Base-by-base conservation (phyloP, 495 filamentous ascomycete species). In the Hypoxylon fragiforme region DNA sequence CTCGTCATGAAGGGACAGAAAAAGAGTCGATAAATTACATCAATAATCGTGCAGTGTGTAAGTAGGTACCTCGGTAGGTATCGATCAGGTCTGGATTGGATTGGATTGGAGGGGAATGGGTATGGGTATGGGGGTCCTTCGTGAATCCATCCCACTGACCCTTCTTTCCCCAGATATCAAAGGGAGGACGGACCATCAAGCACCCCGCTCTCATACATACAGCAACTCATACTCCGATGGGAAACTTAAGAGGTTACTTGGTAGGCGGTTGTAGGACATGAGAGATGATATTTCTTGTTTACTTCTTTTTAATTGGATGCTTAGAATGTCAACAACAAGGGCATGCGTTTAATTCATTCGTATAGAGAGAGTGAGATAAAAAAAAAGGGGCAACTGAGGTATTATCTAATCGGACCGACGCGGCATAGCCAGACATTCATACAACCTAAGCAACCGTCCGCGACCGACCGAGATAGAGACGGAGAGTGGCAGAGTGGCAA, bases 371-470 rank as follows among this genome's bases (percentile, higher is more conserved):
- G 11, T 19, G 20, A 19, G 31, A 24, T 49, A 12, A 31, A 37
- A 12, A 40, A 39, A 41, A 40, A 42, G 47, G 44, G 50, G 56
- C 21, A 55, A 14, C 14, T 12, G 35, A 18, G n/a, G 30, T 39
- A 54, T 50, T 55, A 54, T 38, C 44, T 41, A 60, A 47, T 60
- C 57, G 57, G 57, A 54, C 57, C 50, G 50, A 45, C 50, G 45
- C 57, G 19, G 31, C 16, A 32, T 35, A 46, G 42, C 40, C 40
- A 50, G 39, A 44, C n/a, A 43, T 20, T 26, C 18, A 44, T 3
- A 3, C 31, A 5, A 26, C 39, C 39, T 13, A 4, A 9, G 39
- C 15, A 15, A 24, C 41, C 3, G n/a, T n/a, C n/a, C n/a, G n/a
- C n/a, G n/a, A 16, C 2, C 3, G 13, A 24, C 9, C 41, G 9